These are phyloP conservation scores for Aspergillus sp. DNA, from an alignment of 2,329 filamentous ascomycete species.

Conservation along the genomic window DNA sequence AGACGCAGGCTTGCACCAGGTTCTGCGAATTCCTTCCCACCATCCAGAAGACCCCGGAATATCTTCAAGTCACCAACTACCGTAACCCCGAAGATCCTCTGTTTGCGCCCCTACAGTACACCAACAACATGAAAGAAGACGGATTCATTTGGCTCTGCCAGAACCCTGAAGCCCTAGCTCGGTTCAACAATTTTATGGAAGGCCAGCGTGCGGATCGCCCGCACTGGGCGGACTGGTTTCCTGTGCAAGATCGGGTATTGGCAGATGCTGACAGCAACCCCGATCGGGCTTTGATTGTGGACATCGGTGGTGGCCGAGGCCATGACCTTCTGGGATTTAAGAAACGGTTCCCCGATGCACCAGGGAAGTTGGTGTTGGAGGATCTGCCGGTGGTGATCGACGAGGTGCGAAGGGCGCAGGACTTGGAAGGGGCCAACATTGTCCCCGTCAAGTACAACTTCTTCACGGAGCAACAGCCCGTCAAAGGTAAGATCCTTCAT, in stretches of 20 bases:
- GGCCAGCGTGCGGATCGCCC: constrained; percentile 11
- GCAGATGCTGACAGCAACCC: background rate
- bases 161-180: background rate
- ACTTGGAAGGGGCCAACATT: background rate
- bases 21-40: constrained; percentile 25
- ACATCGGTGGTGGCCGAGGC: constrained; percentile 14
- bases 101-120: constrained; percentile 22
- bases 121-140: background rate
- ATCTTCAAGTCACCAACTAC: constrained; percentile 17
- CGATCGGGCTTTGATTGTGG: constrained; percentile 8
- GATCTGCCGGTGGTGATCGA: constrained; percentile 13
- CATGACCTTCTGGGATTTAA: constrained; percentile 35
- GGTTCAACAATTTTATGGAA: constrained; percentile 16
- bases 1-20: constrained; percentile 1
- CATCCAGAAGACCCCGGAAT: constrained; percentile 25
- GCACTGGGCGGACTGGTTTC: constrained; percentile 18
- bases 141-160: constrained; percentile 14
- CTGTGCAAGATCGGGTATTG: constrained; percentile 10
- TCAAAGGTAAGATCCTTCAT: constrained; percentile 1
- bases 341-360: constrained; percentile 5
- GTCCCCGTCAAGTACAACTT: constrained; percentile 9
- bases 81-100: constrained; percentile 8
- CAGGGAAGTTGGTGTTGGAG: constrained; percentile 10
- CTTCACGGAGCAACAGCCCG: constrained; percentile 11
- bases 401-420: background rate